These are phyloP conservation scores for Metschnikowia kunwiensis DNA, from an alignment of 805 yeast species.

Conservation along the genomic window DNA sequence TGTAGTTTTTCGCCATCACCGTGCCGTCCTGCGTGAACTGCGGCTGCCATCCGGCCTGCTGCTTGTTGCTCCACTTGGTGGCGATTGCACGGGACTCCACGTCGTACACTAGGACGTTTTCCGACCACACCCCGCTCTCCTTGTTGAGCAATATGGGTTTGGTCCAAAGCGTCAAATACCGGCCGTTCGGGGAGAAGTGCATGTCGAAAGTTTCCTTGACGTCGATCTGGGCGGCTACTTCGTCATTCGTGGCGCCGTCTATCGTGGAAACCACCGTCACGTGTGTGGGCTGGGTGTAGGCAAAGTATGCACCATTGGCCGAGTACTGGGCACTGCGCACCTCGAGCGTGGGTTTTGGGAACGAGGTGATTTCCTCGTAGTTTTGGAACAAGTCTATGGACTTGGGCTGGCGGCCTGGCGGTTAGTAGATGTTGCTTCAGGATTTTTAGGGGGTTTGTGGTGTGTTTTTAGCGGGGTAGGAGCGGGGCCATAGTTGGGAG, in stretches of 20 bases:
- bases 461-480: too few species aligned
- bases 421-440: conserved; percentile 24
- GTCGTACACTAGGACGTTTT: conserved; percentile 78
- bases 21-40: conserved; percentile 83
- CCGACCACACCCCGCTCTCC: conserved; percentile 68
- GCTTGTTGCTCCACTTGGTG: conserved; percentile 68
- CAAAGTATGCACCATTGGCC: conserved; percentile 64
- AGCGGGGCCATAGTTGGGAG: too few species aligned
- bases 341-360: conserved; percentile 40
- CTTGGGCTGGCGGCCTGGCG: conserved; percentile 28
- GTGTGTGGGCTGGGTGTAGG: conserved; percentile 63
- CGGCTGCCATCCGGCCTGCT: conserved; percentile 90
- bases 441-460: too few species aligned
- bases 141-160: conserved; percentile 66
- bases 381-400: conserved; percentile 29
- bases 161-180: conserved; percentile 83
- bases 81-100: conserved; percentile 43
- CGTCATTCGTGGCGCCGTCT: conserved; percentile 38
- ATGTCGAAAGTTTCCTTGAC: conserved; percentile 73
- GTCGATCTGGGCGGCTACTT: conserved; percentile 45
- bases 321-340: conserved; percentile 67
- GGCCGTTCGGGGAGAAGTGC: conserved; percentile 85
- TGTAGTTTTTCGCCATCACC: conserved; percentile 56
- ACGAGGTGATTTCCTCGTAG: conserved; percentile 34
- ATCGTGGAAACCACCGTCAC: conserved; percentile 60